phyloP scores from a whole-genome alignment of 805 yeast species.

The Candida sithepensis region DNA sequence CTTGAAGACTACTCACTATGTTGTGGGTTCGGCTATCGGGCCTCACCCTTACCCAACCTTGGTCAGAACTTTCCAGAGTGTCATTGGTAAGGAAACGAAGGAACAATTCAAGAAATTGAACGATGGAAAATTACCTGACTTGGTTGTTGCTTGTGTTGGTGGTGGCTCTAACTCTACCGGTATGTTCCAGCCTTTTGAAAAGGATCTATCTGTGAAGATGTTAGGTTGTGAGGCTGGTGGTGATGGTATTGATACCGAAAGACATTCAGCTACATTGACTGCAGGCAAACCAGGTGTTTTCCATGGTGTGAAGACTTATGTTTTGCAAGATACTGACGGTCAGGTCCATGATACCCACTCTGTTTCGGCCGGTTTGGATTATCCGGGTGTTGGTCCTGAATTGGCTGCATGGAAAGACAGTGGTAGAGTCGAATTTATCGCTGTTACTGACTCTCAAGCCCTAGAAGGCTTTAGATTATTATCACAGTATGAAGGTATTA shows the following conservation, averaged over 20 bases:
- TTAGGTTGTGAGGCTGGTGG: slow-evolving; percentile 99
- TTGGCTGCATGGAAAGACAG: slow-evolving; percentile 91
- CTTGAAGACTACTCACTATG: slow-evolving; percentile 82
- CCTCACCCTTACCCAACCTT: slow-evolving; percentile 99
- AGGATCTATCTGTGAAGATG: slow-evolving; percentile 71
- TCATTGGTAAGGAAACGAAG: slow-evolving; percentile 92
- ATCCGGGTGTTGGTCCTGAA: slow-evolving; percentile 99
- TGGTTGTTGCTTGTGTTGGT: slow-evolving; percentile 97
- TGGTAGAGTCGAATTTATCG: slow-evolving; percentile 86
- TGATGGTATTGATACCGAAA: slow-evolving; percentile 84
- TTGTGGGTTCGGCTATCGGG: slow-evolving; percentile 98
- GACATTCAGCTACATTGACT: slow-evolving; percentile 93
- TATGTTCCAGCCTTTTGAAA: slow-evolving; percentile 89
- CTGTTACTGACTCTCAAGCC: slow-evolving; percentile 96
- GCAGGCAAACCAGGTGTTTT: slow-evolving; percentile 95
- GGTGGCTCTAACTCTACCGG: slow-evolving; percentile 98
- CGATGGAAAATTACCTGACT: slow-evolving; percentile 83
- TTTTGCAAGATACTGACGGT: slow-evolving; percentile 87
- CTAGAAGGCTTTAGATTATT: slow-evolving; percentile 82
- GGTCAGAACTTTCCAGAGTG: slow-evolving; percentile 97
- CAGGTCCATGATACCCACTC: slow-evolving; percentile 98
- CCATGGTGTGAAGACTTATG: slow-evolving; percentile 96
- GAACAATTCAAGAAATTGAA: slow-evolving; percentile 80
- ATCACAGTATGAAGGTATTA: slow-evolving; percentile 94
- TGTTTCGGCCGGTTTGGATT: slow-evolving; percentile 96